phyloP scores from a whole-genome alignment of 2,329 filamentous ascomycete genomes.

The Esteya vermicola region DNA sequence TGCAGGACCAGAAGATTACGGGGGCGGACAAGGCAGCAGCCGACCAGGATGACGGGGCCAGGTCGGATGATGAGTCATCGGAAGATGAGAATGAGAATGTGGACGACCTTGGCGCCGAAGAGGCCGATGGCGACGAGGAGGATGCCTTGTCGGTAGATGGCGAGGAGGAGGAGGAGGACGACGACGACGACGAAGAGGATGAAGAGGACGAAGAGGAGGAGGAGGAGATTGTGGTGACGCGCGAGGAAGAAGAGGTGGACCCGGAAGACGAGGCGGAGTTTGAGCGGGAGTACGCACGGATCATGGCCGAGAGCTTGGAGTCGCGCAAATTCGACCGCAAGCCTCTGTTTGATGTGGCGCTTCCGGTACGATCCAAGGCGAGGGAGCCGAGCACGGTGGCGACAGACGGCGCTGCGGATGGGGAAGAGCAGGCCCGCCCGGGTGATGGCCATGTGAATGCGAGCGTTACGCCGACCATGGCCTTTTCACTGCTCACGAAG shows the following conservation, averaged over 20 bases:
- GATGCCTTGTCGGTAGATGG: constrained; percentile 40
- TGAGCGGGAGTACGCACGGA: constrained; percentile 91
- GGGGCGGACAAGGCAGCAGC: constrained; percentile 53
- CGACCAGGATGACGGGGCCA: constrained; percentile 30
- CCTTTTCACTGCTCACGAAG: constrained; percentile 91
- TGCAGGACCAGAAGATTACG: constrained; percentile 73
- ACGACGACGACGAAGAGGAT: constrained; percentile 35
- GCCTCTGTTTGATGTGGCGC: constrained; percentile 84
- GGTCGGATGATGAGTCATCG: constrained; percentile 52
- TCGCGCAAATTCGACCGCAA: constrained; percentile 94
- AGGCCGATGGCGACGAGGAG: constrained; percentile 45
- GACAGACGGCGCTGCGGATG: not conserved
- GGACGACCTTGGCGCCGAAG: constrained; percentile 48
- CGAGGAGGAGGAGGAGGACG: constrained; percentile 40
- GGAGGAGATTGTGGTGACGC: constrained; percentile 75
- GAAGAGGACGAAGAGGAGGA: constrained; percentile 62
- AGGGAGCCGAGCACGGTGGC: constrained; percentile 35
- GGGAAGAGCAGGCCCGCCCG: not conserved
- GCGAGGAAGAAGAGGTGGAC: constrained; percentile 79
- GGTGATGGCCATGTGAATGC: constrained; percentile 1
- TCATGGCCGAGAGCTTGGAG: constrained; percentile 96
- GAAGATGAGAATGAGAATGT: constrained; percentile 63
- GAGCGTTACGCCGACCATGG: constrained; percentile 56
- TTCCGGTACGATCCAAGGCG: constrained; percentile 68
- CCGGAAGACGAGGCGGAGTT: constrained; percentile 95